Evolutionary conservation across 176 grass and related monocot genomes (phyloP), one percentile per base, ranked within the genome.

Genomic region (Avena insularis): DNA sequence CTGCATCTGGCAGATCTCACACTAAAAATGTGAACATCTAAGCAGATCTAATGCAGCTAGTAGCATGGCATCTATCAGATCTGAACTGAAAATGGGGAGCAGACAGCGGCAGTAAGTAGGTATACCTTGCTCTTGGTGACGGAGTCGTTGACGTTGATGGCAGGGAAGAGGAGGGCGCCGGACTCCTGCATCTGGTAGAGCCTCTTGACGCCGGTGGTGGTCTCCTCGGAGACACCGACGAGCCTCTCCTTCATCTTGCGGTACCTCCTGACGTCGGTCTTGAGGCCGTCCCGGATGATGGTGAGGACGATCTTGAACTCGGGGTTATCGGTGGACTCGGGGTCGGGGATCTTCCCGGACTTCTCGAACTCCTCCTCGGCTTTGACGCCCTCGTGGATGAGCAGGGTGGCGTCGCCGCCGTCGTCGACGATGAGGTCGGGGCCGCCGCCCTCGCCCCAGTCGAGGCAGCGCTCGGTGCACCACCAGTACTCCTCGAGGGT

Each of bases 401-500:
- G 89, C 60, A 93, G 80, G 6, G 95, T 98, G 38, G 95, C 95
- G 29, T 98, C 93, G 15, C 95, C 95, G 0, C 93, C 95, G 13
- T 95, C 95, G 27, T 98, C 95, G 75, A 98, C 93, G 77, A 98
- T 93, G 89, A 98, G 95, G 81, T 98, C 91, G 3, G 95, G 95
- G 9, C 93, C 95, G 9, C 93, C 91, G 2, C 14, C 85, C 7
- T 25, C 59, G 50, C 95, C 95, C 95, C 90, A 98, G 81, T 98
- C 93, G 40, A 98, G 93, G 90, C 93, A 92, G 7, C 93, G 88
- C 91, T 95, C 95, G 55, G 93, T 95, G 91, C 95, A 98, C 95
- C 95, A 98, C 95, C 95, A 98, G 93, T 98, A 98, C 90, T 98
- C 95, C 87, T 91, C 87, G 60, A 95, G 91, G 0, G 95, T 95